Conservation (phyloP, 176 grass and related monocot genomes). For the Metroxylon sagu region DNA sequence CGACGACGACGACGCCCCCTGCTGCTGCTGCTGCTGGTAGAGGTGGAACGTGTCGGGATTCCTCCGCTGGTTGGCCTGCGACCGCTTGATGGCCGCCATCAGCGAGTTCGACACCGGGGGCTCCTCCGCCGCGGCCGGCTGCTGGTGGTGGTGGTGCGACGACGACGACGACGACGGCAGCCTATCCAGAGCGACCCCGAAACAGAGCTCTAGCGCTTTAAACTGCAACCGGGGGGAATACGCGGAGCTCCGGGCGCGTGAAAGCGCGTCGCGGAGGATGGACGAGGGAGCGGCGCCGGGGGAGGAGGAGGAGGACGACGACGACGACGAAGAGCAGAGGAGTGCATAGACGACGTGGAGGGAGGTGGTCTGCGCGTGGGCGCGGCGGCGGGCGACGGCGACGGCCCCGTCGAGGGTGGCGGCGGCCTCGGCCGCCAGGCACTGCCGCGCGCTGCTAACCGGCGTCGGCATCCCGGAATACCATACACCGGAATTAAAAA, state of each 20-base stretch:
- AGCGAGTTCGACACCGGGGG: slow-evolving; percentile 84
- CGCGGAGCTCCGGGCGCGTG: slow-evolving; percentile 51
- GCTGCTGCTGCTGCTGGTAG: slow-evolving; percentile 43
- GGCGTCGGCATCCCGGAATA: slow-evolving; percentile 33
- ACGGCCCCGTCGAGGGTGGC: slow-evolving; percentile 30
- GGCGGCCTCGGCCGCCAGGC: slow-evolving; percentile 29
- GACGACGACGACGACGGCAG: slow-evolving; percentile 35
- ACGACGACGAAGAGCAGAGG: slow-evolving; percentile 7
- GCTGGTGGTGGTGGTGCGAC: neutral
- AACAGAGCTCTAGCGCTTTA: slow-evolving; percentile 81
- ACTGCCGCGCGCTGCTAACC: slow-evolving; percentile 24
- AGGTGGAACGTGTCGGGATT: slow-evolving; percentile 71
- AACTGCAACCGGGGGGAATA: slow-evolving; percentile 73
- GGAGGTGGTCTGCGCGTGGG: slow-evolving; percentile 31
- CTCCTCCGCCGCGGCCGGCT: slow-evolving; percentile 8
- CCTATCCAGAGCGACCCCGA: slow-evolving; percentile 62
- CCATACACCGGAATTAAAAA: slow-evolving; percentile 14
- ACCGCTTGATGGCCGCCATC: slow-evolving; percentile 87
- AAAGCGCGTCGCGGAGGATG: slow-evolving; percentile 66
- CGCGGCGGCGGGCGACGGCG: slow-evolving; percentile 13
- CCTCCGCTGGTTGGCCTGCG: slow-evolving; percentile 69
- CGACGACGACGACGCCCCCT: slow-evolving; percentile 4
- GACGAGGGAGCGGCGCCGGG: neutral
- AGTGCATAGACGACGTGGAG: slow-evolving; percentile 48
- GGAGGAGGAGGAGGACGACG: neutral